Percentiles rank a stretch among this genome's conserved stretches.
Evolutionary conservation across 1,284 basidiomycete genomes (phyloP).

Genomic region (Cryptococcus sp.): DNA sequence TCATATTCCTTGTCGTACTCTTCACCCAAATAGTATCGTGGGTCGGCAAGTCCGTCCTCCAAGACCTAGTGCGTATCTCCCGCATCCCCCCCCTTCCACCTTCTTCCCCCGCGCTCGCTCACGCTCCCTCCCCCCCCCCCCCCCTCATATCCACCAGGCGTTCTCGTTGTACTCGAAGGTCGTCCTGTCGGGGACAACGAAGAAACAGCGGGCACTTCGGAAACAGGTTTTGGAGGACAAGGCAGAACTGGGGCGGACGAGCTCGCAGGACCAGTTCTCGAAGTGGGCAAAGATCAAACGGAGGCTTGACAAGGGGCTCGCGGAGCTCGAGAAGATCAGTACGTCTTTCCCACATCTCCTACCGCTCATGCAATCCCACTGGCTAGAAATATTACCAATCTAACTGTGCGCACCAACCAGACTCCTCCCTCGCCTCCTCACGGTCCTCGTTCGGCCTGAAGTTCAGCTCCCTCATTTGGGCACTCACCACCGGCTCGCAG

Average conservation of each 20-base stretch:
- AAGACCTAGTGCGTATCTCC: constrained; percentile 63
- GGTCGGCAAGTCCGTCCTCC: constrained; percentile 78
- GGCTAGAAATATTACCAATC: no score
- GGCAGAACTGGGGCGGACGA: constrained; percentile 81
- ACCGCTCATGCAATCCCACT: not conserved
- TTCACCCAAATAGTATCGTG: constrained; percentile 76
- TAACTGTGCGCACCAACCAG: constrained; percentile 50
- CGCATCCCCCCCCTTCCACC: no score
- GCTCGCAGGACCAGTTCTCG: constrained; percentile 95
- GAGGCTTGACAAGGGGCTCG: constrained; percentile 87
- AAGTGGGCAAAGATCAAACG: constrained; percentile 95
- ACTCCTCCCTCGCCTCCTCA: constrained; percentile 63
- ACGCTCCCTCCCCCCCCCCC: not conserved
- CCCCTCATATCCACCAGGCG: constrained; percentile 51
- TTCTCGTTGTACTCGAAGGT: constrained; percentile 66
- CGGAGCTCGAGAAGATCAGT: constrained; percentile 91
- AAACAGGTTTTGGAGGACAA: constrained; percentile 72
- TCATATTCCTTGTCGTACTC: constrained; percentile 76
- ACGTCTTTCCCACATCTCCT: constrained; percentile 52
- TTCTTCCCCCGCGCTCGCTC: constrained; percentile 2
- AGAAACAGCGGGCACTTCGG: constrained; percentile 67
- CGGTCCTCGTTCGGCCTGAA: constrained; percentile 66
- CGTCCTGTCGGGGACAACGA: constrained; percentile 58
- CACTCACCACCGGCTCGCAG: constrained; percentile 76
- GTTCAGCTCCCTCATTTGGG: constrained; percentile 73